Percentiles rank a stretch among this genome's conserved stretches.
Conservation (phyloP, 768 basidiomycete genomes). For the Royoungia palumana region DNA sequence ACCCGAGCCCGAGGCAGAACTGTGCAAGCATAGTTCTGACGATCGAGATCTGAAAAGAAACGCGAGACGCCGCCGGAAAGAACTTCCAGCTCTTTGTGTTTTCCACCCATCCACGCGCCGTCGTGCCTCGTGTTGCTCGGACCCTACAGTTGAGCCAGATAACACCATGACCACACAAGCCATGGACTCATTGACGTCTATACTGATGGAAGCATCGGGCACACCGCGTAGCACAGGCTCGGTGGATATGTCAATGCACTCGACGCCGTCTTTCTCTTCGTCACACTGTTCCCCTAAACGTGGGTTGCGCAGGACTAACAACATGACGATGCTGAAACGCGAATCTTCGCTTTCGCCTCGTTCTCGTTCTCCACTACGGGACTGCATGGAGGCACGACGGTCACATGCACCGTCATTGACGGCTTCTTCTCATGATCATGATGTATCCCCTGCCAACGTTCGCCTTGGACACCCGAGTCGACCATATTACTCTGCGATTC, state of each 20-base stretch:
- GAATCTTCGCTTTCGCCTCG: conserved; percentile 23
- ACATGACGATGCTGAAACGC: conserved; percentile 30
- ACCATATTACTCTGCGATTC: conserved; percentile 55
- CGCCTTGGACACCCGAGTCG: conserved; percentile 51
- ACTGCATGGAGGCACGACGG: conserved; percentile 19
- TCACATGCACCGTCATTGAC: conserved; percentile 20
- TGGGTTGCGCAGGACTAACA: conserved; percentile 41
- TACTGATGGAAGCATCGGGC: conserved; percentile 20
- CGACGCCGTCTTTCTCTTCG: conserved; percentile 23
- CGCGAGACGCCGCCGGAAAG: conserved; percentile 16
- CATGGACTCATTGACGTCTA: conserved; percentile 19
- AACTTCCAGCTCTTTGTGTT: conserved; percentile 22
- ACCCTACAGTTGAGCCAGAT: conserved; percentile 3
- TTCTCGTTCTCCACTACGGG: conserved; percentile 23
- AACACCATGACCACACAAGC: conserved; percentile 9
- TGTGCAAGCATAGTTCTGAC: conserved; percentile 10
- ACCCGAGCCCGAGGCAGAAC: conserved; percentile 6
- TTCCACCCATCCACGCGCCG: conserved; percentile 9
- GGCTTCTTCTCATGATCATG: conserved; percentile 21
- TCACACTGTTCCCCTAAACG: conserved; percentile 29
- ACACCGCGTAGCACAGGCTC: conserved; percentile 21
- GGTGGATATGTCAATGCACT: conserved; percentile 16
- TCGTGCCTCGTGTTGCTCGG: conserved; percentile 12
- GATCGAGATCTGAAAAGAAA: conserved; percentile 12
- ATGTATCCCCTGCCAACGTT: conserved; percentile 18